phyloP scores from a whole-genome alignment of 345 rosid genomes.

The Atalantia buxifolia region DNA sequence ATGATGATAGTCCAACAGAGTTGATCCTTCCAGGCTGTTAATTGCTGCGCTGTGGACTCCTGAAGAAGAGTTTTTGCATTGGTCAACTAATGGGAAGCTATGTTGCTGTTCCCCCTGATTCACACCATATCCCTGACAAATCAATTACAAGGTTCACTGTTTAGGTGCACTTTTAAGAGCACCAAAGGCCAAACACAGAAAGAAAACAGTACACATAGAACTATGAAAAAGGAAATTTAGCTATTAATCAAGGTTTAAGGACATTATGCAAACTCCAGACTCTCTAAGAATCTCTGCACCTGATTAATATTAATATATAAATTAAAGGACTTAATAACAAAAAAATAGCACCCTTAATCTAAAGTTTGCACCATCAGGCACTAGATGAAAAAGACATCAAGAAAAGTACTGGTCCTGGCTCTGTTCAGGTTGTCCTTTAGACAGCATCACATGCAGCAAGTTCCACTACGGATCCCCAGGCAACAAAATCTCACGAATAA shows the following conservation, averaged over 20 bases:
- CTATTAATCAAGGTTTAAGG: not conserved
- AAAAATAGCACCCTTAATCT: not conserved
- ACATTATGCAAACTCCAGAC: not conserved
- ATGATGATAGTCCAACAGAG: conserved; percentile 56
- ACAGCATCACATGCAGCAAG: not conserved
- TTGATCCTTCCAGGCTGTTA: conserved; percentile 42
- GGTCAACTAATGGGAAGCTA: conserved; percentile 45
- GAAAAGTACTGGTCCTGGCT: not conserved
- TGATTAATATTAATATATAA: not conserved
- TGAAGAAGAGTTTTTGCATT: conserved; percentile 50
- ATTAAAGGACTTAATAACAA: not conserved
- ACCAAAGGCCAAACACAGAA: not conserved
- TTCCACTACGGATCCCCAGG: not conserved
- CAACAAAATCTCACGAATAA: not conserved
- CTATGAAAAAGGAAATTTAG: not conserved
- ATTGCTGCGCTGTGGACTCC: conserved; percentile 24
- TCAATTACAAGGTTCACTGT: conserved; percentile 7
- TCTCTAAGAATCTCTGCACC: not conserved
- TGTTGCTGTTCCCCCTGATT: conserved; percentile 61
- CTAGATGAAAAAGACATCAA: not conserved
- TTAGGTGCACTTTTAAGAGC: conserved; percentile 12
- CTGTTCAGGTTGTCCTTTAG: not conserved
- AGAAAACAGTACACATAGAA: not conserved
- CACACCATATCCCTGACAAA: conserved; percentile 49
- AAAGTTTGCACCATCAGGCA: not conserved